Base-by-base conservation (phyloP, 352 stramenopile species). In the Pythium volutum region DNA sequence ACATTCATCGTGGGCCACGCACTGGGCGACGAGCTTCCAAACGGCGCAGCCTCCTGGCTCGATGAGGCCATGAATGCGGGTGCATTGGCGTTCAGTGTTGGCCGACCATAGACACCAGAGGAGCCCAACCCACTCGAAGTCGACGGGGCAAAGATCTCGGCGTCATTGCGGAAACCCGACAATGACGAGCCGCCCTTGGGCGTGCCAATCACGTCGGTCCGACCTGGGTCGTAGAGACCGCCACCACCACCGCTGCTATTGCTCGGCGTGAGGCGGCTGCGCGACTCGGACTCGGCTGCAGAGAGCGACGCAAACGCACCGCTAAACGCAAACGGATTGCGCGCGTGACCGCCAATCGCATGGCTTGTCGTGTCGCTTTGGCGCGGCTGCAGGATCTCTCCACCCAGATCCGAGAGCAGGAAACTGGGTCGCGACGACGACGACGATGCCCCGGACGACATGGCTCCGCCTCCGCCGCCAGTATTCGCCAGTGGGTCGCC, bases 321-420 rank as follows among this genome's bases (percentile, higher is more conserved):
- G 18, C 64, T 59, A 61, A 83, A 75, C 15, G 65, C 60, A 71
- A 89, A 75, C 23, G 59, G 59, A 27, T 61, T 33, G 31, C 59
- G 59, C 18, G 31, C 31, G 10, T 31, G 22, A 5, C 42, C 51
- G 22, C 59, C 59, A 27, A 66, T 60, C 22, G 41, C 49, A 10
- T 60, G 23, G 41, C 31, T 41, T 12, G 26, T 27, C 22, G 75
- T 65, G 42, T 70, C 67, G 16, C 33, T 58, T 16, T 18, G 31
- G 29, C 43, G 59, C 16, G 75, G 75, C 25, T 79, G 59, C 36
- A 88, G 73, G 25, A 85, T 76, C 45, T 86, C 73, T 3, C 78
- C 82, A 11, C 78, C 75, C 1, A 89, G 73, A 67, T 89, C 76
- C 29, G 77, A 84, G 34, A 87, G 56, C 11, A 64, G 31, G 38